phyloP scores from a whole-genome alignment of 2,329 filamentous ascomycete species.

The Aspergillus hortae region DNA sequence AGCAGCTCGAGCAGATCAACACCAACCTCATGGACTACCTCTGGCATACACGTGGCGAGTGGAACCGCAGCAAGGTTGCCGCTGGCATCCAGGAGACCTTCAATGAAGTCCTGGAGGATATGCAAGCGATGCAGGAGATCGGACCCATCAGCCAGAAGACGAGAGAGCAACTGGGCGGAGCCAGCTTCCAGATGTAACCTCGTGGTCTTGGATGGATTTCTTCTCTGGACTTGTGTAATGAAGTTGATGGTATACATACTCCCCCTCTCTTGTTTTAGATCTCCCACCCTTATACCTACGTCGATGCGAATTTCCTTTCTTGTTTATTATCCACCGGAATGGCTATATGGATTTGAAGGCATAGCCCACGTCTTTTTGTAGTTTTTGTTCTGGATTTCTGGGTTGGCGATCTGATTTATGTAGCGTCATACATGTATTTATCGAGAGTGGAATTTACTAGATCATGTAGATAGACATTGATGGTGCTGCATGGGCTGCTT shows the following conservation, averaged over 20 bases:
- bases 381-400: background rate
- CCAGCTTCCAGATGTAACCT: background rate
- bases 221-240: background rate
- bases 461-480: slow-evolving; percentile 1
- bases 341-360: background rate
- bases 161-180: slow-evolving; percentile 25
- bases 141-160: slow-evolving; percentile 33
- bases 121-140: slow-evolving; percentile 52
- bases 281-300: slow-evolving; percentile 1
- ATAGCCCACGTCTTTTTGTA: background rate
- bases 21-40: slow-evolving; percentile 85
- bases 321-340: background rate
- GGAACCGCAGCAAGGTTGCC: slow-evolving; percentile 76
- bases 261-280: background rate
- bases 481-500: background rate
- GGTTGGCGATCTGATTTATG: background rate
- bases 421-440: background rate
- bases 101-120: slow-evolving; percentile 61
- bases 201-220: background rate
- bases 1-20: slow-evolving; percentile 93
- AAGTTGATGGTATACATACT: background rate
- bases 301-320: background rate
- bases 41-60: slow-evolving; percentile 75
- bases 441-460: background rate
- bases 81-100: slow-evolving; percentile 64